These are phyloP conservation scores for Aphanomyces cochlioides DNA, from an alignment of 352 stramenopile species.

Conservation along the genomic window DNA sequence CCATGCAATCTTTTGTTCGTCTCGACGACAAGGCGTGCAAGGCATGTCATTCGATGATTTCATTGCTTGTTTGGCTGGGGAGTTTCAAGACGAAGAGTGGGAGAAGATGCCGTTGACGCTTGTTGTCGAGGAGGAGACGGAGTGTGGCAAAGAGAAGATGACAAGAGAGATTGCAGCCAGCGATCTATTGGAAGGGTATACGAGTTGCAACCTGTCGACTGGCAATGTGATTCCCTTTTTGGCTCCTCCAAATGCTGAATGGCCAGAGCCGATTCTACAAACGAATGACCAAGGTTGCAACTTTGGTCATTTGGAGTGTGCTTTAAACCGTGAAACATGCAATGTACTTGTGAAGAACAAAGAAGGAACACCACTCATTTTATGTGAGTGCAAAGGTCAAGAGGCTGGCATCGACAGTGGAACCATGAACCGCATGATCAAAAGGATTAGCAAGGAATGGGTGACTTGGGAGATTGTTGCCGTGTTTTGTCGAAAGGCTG, in stretches of 20 bases:
- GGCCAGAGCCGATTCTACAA: conserved; percentile 3
- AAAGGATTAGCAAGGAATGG: neutral
- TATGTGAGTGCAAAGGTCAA: conserved; percentile 13
- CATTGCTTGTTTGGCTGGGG: conserved; percentile 30
- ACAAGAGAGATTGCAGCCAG: neutral
- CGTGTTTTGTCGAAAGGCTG: neutral
- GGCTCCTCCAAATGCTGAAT: conserved; percentile 10
- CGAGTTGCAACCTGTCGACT: neutral
- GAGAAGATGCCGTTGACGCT: neutral
- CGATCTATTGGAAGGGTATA: conserved; percentile 8
- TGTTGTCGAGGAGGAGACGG: neutral
- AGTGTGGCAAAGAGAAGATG: neutral
- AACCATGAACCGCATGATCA: neutral
- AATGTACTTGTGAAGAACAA: neutral
- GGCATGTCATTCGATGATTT: conserved; percentile 36
- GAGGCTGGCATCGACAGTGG: neutral
- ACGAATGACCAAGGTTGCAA: neutral
- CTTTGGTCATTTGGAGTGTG: conserved; percentile 14
- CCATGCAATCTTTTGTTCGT: conserved; percentile 38
- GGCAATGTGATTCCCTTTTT: conserved; percentile 10
- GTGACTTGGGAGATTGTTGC: neutral
- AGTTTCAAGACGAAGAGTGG: conserved; percentile 19
- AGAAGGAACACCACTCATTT: conserved; percentile 1
- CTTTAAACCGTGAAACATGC: neutral
- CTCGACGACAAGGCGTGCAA: conserved; percentile 34